Base-by-base conservation (phyloP, 331 rosid species). In the Prunus yedoensis region DNA sequence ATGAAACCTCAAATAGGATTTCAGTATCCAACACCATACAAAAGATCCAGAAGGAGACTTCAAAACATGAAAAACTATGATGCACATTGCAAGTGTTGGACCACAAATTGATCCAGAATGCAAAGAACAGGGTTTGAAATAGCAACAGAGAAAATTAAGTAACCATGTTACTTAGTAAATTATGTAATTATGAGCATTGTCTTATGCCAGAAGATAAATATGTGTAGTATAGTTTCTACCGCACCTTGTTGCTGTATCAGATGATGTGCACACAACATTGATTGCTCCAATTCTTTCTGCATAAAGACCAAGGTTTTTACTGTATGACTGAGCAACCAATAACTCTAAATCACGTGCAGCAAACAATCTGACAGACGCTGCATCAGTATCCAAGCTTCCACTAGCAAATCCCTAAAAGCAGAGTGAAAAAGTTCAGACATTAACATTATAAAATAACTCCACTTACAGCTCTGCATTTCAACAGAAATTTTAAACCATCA, bases 281-380 rank as follows among this genome's bases (percentile, higher is more conserved):
- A 95, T 92, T 66, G 99, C 99, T 75, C 99, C 99, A 75, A 95
- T 87, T 82, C 99, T 92, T 87, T 95, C 99, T 17, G 99, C 90
- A 82, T 95, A 95, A 30, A 95, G 97, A 62, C 97, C 99, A 20
- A 95, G 92, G 70, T 95, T 95, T 83, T 95, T 95, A 76, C 99
- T 95, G 83, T 95, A 95, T n/a, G 99, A 95, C 83, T 95, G 99
- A 75, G 97, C 99, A 20, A 95, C 90, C 70, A 95, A 87, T 73
- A 92, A 86, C 86, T 95, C 99, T 92, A 92, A 74, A 58, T 97
- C 97, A 70, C 97, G 92, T 47, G 91, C 84, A 64, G 89, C 96
- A 87, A 95, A 95, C 83, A 88, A 79, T 88, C 99, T 85, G 83
- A 95, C 97, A 51, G 97, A 89, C 13, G 94, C 75, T 66, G 97